These are phyloP conservation scores for Trypanosoma cruzi DNA, from an alignment of 208 protist genomes.

Conservation along the genomic window DNA sequence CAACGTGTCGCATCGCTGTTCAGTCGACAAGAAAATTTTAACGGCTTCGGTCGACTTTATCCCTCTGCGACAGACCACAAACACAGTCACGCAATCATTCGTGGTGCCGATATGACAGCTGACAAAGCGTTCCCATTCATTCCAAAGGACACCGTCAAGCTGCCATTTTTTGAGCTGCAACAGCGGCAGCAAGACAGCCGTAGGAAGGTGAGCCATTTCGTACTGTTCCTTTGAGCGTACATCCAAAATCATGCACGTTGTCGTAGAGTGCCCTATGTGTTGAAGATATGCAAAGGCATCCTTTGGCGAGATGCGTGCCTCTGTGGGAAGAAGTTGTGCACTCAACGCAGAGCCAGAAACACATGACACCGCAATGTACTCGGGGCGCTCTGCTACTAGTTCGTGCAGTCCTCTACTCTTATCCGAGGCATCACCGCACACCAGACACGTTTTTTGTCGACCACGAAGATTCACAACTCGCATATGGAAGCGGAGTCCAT, in stretches of 20 bases:
- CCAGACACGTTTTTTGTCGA: conserved; percentile 51
- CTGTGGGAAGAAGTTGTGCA: conserved; percentile 6
- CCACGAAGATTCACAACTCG: conserved; percentile 75
- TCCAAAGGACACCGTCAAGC: conserved; percentile 16
- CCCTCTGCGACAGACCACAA: conserved; percentile 84
- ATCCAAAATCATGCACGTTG: conserved; percentile 44
- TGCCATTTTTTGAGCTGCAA: conserved; percentile 50
- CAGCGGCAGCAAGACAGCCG: conserved; percentile 59
- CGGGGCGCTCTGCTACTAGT: conserved; percentile 31
- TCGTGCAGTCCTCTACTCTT: conserved; percentile 23
- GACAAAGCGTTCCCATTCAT: conserved; percentile 26
- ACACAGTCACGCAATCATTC: conserved; percentile 21
- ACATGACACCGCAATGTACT: conserved; percentile 49
- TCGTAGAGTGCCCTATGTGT: neutral
- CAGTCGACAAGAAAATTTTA: conserved; percentile 40
- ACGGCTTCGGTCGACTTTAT: conserved; percentile 60
- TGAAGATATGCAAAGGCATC: neutral
- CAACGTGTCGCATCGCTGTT: neutral
- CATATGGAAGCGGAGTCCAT: conserved; percentile 67
- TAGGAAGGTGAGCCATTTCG: conserved; percentile 80
- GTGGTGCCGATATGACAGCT: neutral
- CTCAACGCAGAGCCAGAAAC: conserved; percentile 14
- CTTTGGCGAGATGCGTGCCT: conserved; percentile 4
- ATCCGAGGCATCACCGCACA: conserved; percentile 48
- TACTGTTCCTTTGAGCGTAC: conserved; percentile 77